Conservation (phyloP, 2,329 filamentous ascomycete species). For the Botryotinia calthae region DNA sequence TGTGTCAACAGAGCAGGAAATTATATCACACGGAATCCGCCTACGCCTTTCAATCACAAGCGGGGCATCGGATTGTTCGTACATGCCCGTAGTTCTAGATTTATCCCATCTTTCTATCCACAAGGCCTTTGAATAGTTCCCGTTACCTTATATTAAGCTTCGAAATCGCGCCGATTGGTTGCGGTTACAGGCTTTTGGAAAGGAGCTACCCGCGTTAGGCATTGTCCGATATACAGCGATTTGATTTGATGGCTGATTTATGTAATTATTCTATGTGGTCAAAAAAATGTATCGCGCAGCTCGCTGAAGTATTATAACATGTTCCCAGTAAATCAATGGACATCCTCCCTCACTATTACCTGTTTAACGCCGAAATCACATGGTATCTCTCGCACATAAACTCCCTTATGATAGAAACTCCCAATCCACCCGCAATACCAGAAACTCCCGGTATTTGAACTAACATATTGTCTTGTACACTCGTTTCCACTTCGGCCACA, state of each 20-base stretch:
- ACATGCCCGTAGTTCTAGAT: neutral
- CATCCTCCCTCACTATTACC: neutral
- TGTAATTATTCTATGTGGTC: neutral
- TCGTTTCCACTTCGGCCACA: slow-evolving; percentile 76
- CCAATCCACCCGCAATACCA: neutral
- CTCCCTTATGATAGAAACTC: neutral
- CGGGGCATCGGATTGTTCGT: neutral
- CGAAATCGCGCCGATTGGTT: neutral
- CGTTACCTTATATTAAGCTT: slow-evolving; percentile 12
- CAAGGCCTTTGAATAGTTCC: neutral
- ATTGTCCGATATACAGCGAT: neutral
- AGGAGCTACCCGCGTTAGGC: neutral
- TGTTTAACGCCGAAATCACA: slow-evolving; percentile 4
- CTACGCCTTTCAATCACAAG: neutral
- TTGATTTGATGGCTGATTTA: slow-evolving; percentile 1
- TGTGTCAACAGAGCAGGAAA: neutral
- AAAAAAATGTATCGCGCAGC: neutral
- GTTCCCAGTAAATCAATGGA: neutral
- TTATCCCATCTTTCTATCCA: neutral
- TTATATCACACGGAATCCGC: neutral
- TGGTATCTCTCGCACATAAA: slow-evolving; percentile 16
- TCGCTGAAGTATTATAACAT: neutral
- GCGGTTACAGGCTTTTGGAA: neutral
- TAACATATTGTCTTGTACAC: slow-evolving; percentile 72
- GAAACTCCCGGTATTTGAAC: slow-evolving; percentile 4